Base-by-base conservation (phyloP, 163 green algal species). In the Chlamydomonas reinhardtii region DNA sequence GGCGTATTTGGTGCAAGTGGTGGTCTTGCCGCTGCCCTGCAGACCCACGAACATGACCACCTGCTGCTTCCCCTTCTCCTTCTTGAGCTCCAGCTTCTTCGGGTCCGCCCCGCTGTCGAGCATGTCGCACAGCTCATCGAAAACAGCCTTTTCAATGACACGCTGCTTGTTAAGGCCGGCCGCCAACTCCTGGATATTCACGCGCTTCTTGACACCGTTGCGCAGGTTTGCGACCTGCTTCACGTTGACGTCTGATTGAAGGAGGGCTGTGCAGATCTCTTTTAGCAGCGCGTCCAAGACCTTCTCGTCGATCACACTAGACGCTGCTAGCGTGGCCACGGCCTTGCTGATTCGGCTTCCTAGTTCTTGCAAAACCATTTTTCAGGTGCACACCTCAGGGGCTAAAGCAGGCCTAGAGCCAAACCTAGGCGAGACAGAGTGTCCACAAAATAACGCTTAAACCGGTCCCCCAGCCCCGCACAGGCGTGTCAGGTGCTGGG, bases 31-130 rank as follows among this genome's bases (percentile, higher is more conserved):
- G 76, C 89, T 92, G 62, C 95, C 95, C 90, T 99, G 97, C 88
- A 99, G 93, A 1, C 98, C 98, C 37, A 99, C 98, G 91, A 99
- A 99, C 98, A 99, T 99, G 52, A 99, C 96, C 19, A 99, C 92
- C 79, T 95, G 96, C 15, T 95, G 89, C 84, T 98, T 96, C 61
- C 94, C 95, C 89, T 98, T 99, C 83, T 98, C 98, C 88, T 98
- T 99, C 82, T 98, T 98, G 22, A 97, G 93, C 76, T 95, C 93
- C 32, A 93, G 74, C 82, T 92, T 91, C 59, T 89, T 93, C 12
- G 86, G 90, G 48, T 94, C 86, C 20, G 71, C 73, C 11, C 90
- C 93, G 70, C 89, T 93, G 89, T 98, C 94, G 79, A 99, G 91
- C 92, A 99, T 98, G 75, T 76, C 79, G 74, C 92, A 96, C 59